Evolutionary conservation across 192 early-diverging fungal species (phyloP), one percentile per base, ranked within the genome.

Genomic region (Dissophora globulifera): DNA sequence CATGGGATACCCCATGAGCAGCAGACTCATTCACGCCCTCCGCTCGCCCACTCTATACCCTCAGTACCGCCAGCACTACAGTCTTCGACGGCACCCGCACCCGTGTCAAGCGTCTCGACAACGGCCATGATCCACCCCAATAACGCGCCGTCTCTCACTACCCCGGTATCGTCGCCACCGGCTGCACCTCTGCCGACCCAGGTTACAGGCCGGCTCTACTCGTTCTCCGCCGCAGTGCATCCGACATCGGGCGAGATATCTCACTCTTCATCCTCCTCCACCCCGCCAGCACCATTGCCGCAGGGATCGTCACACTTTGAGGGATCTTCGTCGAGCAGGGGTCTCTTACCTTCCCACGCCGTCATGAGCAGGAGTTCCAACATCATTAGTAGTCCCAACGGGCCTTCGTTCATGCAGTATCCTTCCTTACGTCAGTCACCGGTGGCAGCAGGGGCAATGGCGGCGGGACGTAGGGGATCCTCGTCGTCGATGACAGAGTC

Each of bases 131-230:
- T 22, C 19, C 27, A 48, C 20, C 19, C 41, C 20, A 38, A 30
- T 26, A 41, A 9, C 33, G n/a, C n/a, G n/a, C n/a, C 31, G 4
- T 30, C 50, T 41, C 58, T 27, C 6, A 26, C 3, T 15, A 45
- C 38, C 13, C 67, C 38, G 2, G 11, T 50, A 3, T 29, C 50
- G 13, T 38, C 50, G 26, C 61, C 35, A 17, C 61, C 35, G 42
- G 38, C 46, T 6, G 47, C 48, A 12, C 19, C 35, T 11, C 17
- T 75, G 5, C 62, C 55, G 3, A 19, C 57, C 4, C 70, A 75
- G 40, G 41, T 75, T 12, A 16, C 66, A 42, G 65, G 59, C 38
- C 61, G 70, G 26, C 57, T 75, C 13, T 75, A 75, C 29, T 62
- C 70, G 8, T 58, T 58, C 31, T 64, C 69, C 0, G 16, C 56